Evolutionary conservation across 2,329 filamentous ascomycete species (phyloP).

Genomic region (Sporothrix pseudoabietina): DNA sequence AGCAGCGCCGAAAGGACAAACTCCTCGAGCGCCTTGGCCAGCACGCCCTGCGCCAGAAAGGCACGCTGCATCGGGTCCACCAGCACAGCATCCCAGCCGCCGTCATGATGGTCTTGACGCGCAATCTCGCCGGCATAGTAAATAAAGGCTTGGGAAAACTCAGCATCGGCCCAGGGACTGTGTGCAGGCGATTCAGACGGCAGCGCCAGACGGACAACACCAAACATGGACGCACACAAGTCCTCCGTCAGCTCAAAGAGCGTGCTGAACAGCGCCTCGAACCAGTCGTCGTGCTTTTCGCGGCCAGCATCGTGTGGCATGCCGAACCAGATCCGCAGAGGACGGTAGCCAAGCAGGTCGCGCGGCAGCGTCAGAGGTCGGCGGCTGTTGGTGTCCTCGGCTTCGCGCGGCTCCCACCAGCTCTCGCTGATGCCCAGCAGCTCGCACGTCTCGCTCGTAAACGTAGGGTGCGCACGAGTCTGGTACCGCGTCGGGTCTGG

Average conservation of each 20-base stretch:
- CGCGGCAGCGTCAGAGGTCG: constrained; percentile 14
- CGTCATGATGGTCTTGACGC: constrained; percentile 42
- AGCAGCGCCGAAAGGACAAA: constrained; percentile 46
- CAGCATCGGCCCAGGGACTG: constrained; percentile 35
- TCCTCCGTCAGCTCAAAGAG: constrained; percentile 38
- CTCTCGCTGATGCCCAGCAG: constrained; percentile 31
- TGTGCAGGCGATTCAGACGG: constrained; percentile 7
- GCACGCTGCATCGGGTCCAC: constrained; percentile 39
- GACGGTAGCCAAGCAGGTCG: constrained; percentile 33
- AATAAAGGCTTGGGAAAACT: constrained; percentile 41
- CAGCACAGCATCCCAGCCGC: constrained; percentile 44
- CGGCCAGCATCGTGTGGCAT: constrained; percentile 28
- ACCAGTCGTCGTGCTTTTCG: constrained; percentile 38
- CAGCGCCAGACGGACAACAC: constrained; percentile 18
- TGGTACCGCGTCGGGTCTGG: constrained; percentile 28
- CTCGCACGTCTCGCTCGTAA: not conserved
- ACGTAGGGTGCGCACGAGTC: not conserved
- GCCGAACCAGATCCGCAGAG: constrained; percentile 36
- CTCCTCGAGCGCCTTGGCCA: constrained; percentile 45
- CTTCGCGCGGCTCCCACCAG: constrained; percentile 31
- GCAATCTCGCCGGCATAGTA: constrained; percentile 42
- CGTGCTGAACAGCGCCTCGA: constrained; percentile 37
- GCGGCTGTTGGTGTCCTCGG: not conserved
- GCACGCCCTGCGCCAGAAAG: constrained; percentile 44
- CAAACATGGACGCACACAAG: constrained; percentile 40